Conservation (phyloP, 2,329 filamentous ascomycete species). For the Fusarium ambrosium region DNA sequence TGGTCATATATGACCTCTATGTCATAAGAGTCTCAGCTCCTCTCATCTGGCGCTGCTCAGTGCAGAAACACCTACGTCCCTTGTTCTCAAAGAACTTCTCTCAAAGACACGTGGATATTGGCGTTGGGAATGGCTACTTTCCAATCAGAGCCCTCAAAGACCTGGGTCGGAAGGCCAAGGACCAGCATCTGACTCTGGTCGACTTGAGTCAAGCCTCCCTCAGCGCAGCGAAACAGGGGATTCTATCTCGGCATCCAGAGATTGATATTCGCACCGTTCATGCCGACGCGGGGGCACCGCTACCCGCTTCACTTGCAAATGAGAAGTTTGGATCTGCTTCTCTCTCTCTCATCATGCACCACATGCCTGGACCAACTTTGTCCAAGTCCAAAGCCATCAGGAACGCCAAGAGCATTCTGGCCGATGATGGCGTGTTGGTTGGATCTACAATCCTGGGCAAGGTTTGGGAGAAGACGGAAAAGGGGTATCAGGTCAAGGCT, state of each 20-base stretch:
- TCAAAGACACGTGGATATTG: constrained; percentile 17
- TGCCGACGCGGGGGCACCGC: constrained; percentile 1
- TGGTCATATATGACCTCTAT: constrained; percentile 15
- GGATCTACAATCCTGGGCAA: constrained; percentile 18
- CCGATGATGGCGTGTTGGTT: constrained; percentile 5
- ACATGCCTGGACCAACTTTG: constrained; percentile 13
- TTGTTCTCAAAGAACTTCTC: constrained; percentile 20
- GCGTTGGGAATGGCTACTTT: constrained; percentile 26
- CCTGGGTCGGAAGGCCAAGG: neutral
- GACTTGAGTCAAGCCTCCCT: constrained; percentile 22
- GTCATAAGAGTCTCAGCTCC: constrained; percentile 17
- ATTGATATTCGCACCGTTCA: constrained; percentile 1
- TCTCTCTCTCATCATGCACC: constrained; percentile 13
- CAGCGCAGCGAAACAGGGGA: neutral
- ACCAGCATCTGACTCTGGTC: constrained; percentile 14
- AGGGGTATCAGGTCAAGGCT: constrained; percentile 1
- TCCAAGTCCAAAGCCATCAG: constrained; percentile 11
- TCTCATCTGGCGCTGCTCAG: constrained; percentile 11
- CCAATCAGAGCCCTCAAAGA: neutral
- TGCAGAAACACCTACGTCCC: neutral
- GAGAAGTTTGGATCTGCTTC: constrained; percentile 15
- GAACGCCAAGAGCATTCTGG: neutral
- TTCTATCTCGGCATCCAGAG: constrained; percentile 5
- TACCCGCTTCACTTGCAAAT: neutral
- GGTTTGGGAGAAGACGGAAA: constrained; percentile 14